These are phyloP conservation scores for Vitis hybrid DNA, from an alignment of 177 flowering plant genomes.

Conservation along the genomic window DNA sequence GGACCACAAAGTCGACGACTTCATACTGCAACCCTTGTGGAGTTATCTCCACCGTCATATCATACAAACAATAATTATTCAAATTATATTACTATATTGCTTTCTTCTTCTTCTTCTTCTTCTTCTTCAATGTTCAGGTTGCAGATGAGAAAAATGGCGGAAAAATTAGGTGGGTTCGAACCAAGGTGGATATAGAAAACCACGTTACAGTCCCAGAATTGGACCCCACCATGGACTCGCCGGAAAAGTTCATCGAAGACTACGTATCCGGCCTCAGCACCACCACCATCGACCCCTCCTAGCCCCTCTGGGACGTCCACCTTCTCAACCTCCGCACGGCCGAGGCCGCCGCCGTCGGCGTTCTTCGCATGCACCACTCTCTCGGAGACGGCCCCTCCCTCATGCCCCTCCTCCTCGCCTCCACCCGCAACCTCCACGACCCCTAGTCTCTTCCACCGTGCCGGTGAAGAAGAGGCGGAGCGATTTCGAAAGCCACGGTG, in stretches of 20 bases:
- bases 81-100: too few relatives aligned
- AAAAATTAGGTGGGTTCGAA: not conserved
- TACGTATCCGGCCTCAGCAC: conserved; percentile 32
- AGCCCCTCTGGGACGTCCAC: conserved; percentile 53
- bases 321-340: conserved; percentile 34
- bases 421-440: conserved; percentile 20
- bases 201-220: conserved; percentile 22
- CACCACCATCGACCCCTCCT: conserved; percentile 30
- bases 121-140: too few relatives aligned
- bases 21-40: too few relatives aligned
- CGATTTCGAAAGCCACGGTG: too few relatives aligned
- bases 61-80: too few relatives aligned
- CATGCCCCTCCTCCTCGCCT: conserved; percentile 27
- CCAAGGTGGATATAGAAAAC: conserved; percentile 19
- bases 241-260: conserved; percentile 28
- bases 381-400: conserved; percentile 39
- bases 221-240: conserved; percentile 20
- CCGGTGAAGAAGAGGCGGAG: not conserved
- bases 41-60: too few relatives aligned
- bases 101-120: too few relatives aligned
- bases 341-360: conserved; percentile 25
- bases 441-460: conserved; percentile 19
- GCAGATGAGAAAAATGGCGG: too few relatives aligned
- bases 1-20: too few relatives aligned
- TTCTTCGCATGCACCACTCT: conserved; percentile 28